Percentiles rank a stretch among this genome's conserved stretches.
phyloP scores from a whole-genome alignment of 169 alveolate genomes.

The Theileria orientalis region DNA sequence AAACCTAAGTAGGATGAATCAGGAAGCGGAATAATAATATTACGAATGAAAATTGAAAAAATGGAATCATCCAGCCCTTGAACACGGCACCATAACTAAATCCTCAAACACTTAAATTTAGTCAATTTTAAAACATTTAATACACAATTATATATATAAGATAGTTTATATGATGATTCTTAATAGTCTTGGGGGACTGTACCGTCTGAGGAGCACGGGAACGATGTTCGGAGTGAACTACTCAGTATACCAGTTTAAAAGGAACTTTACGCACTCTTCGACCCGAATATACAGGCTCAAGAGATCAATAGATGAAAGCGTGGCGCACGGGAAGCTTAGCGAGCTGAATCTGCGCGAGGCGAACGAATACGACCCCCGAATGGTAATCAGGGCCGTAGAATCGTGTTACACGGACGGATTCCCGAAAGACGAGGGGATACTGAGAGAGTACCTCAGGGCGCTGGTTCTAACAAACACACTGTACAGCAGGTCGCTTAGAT shows the following conservation, averaged over 20 bases:
- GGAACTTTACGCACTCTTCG: slow-evolving; percentile 29
- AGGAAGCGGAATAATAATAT: background rate
- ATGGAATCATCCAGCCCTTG: no score
- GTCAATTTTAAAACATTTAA: no score
- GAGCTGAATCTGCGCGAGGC: slow-evolving; percentile 56
- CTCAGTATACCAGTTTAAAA: background rate
- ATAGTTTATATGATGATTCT: no score
- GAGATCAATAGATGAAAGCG: slow-evolving; percentile 28
- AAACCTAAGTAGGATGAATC: background rate
- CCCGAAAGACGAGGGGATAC: slow-evolving; percentile 66
- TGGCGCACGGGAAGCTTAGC: slow-evolving; percentile 19
- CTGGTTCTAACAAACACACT: slow-evolving; percentile 68
- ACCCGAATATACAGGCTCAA: slow-evolving; percentile 32
- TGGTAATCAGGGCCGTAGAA: slow-evolving; percentile 56
- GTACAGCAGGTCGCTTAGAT: slow-evolving; percentile 62
- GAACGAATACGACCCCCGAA: slow-evolving; percentile 47
- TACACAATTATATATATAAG: no score
- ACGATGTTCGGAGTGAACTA: background rate
- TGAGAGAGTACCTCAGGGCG: slow-evolving; percentile 75
- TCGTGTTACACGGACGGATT: slow-evolving; percentile 12
- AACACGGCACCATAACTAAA: no score
- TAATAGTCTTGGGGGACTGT: no score
- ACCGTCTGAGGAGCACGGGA: no score
- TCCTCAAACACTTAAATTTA: no score
- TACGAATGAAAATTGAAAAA: background rate